Evolutionary conservation across 1,284 basidiomycete genomes (phyloP).

Genomic region (Paramarasmius palmivorus): DNA sequence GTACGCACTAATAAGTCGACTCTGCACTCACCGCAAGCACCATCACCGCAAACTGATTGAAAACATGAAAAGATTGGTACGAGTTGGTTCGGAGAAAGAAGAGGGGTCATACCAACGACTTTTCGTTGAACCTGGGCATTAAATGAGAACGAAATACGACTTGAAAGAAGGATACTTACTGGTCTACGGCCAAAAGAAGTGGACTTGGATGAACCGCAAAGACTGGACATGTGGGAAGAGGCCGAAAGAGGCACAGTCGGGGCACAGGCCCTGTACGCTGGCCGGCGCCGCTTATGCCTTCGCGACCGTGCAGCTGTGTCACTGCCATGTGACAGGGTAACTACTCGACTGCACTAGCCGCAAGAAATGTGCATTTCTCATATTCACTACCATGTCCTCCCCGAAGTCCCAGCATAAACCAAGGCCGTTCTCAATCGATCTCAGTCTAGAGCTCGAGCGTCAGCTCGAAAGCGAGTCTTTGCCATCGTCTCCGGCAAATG

Average conservation of each 20-base stretch:
- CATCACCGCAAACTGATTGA: conserved; percentile 80
- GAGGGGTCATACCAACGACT: conserved; percentile 48
- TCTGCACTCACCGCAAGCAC: conserved; percentile 74
- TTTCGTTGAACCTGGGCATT: conserved; percentile 60
- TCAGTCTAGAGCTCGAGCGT: conserved; percentile 73
- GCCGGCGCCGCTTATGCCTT: neutral
- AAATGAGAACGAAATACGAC: neutral
- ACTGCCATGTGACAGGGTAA: neutral
- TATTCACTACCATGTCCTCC: neutral
- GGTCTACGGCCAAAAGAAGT: conserved; percentile 53
- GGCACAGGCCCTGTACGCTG: neutral
- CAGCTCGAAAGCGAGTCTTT: conserved; percentile 68
- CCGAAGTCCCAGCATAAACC: conserved; percentile 1
- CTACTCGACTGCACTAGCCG: neutral
- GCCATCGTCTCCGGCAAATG: conserved; percentile 39
- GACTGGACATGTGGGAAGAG: conserved; percentile 34
- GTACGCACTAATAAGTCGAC: conserved; percentile 16
- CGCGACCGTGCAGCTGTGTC: neutral
- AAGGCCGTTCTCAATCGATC: conserved; percentile 70
- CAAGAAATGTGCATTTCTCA: neutral
- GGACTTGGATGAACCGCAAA: conserved; percentile 49
- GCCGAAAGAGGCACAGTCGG: neutral
- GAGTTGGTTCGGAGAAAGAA: conserved; percentile 7
- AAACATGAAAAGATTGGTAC: conserved; percentile 1
- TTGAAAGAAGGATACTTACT: conserved; percentile 32